phyloP scores from a whole-genome alignment of 345 rosid genomes.

The Salix udensis region DNA sequence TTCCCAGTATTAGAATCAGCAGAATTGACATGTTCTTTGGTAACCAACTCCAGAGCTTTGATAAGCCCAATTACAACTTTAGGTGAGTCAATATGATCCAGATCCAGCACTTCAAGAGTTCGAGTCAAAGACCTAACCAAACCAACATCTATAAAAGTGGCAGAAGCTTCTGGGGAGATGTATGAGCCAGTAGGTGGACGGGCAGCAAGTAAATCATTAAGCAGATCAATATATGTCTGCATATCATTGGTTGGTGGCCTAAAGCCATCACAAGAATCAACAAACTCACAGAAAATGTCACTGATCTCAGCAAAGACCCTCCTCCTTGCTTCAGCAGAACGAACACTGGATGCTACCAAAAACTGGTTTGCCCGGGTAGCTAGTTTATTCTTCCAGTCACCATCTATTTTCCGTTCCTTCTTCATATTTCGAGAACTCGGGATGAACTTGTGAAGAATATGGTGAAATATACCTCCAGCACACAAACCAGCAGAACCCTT shows the following conservation, averaged over 20 bases:
- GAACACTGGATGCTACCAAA: constrained; percentile 84
- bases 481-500: constrained; percentile 38
- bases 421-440: constrained; percentile 55
- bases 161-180: constrained; percentile 83
- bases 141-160: constrained; percentile 84
- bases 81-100: constrained; percentile 81
- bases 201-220: constrained; percentile 82
- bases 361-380: constrained; percentile 74
- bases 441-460: constrained; percentile 69
- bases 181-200: constrained; percentile 78
- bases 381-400: constrained; percentile 90
- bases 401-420: constrained; percentile 67
- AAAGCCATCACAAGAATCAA: constrained; percentile 52
- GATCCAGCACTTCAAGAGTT: constrained; percentile 79
- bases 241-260: constrained; percentile 59
- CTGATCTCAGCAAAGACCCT: constrained; percentile 71
- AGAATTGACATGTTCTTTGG: constrained; percentile 81
- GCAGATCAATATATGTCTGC: constrained; percentile 67
- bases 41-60: constrained; percentile 86
- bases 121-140: constrained; percentile 69
- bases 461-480: constrained; percentile 69
- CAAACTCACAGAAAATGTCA: constrained; percentile 60
- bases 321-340: constrained; percentile 86
- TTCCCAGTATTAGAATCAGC: constrained; percentile 50
- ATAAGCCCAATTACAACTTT: constrained; percentile 76